Conservation (phyloP, 331 rosid genomes). For the Prunus yedoensis region DNA sequence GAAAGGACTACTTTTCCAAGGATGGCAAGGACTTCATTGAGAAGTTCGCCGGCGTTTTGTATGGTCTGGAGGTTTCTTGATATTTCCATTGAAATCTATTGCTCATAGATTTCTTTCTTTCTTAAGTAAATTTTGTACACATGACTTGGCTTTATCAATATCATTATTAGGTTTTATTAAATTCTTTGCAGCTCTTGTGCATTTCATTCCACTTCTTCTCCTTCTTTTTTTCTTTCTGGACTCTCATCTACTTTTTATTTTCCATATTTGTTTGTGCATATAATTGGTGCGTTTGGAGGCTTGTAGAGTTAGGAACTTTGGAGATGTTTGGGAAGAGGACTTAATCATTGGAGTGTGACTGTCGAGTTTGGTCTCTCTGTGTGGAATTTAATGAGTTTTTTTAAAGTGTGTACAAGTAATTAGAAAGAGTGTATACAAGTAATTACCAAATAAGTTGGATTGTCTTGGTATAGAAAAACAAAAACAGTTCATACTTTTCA, state of each 20-base stretch:
- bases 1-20: conserved; percentile 25
- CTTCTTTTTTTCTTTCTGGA: not conserved
- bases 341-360: not conserved
- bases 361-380: not conserved
- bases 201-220: not conserved
- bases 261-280: not conserved
- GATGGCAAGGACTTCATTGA: conserved; percentile 17
- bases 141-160: conserved; percentile 26
- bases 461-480: not conserved
- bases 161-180: conserved; percentile 9
- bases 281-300: not conserved
- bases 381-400: not conserved
- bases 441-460: no score
- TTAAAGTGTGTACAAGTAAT: not conserved
- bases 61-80: conserved; percentile 50
- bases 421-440: not conserved
- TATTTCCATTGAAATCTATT: conserved; percentile 1
- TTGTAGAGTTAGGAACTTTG: not conserved
- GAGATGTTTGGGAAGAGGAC: not conserved
- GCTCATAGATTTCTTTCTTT: conserved; percentile 21
- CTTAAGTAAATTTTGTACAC: conserved; percentile 27
- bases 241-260: no score
- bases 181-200: conserved; percentile 5
- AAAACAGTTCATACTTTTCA: not conserved
- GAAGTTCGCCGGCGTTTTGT: conserved; percentile 48